phyloP scores from a whole-genome alignment of 116 monocot species.

The Trichopus zeylanicus region DNA sequence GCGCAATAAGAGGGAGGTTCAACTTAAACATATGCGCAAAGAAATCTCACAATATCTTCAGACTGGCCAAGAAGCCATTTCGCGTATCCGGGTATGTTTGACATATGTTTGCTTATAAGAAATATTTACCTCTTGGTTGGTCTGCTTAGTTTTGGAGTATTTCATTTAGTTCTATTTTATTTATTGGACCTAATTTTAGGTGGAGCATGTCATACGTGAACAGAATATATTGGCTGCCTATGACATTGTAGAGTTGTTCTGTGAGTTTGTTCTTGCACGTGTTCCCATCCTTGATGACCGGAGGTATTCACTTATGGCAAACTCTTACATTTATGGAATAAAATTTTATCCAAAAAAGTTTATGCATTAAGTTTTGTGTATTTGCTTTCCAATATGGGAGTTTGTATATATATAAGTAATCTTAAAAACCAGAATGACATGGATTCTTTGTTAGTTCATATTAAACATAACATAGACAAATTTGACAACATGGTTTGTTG shows the following conservation, averaged over 20 bases:
- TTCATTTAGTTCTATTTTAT: slow-evolving; percentile 4
- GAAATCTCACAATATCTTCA: slow-evolving; percentile 82
- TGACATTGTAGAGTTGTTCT: slow-evolving; percentile 90
- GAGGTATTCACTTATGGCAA: slow-evolving; percentile 32
- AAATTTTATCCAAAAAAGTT: no score
- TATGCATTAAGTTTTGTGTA: no score
- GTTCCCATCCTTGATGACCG: slow-evolving; percentile 84
- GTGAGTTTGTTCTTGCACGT: slow-evolving; percentile 91
- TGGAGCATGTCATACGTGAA: slow-evolving; percentile 91
- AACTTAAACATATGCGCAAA: slow-evolving; percentile 72
- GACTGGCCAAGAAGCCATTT: slow-evolving; percentile 87
- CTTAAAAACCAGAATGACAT: no score
- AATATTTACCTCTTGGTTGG: neutral
- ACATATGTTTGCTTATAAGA: neutral
- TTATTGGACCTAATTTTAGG: slow-evolving; percentile 35
- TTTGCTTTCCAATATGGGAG: no score
- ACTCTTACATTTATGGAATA: no score
- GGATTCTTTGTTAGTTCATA: no score
- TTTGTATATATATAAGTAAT: no score
- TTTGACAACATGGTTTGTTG: no score
- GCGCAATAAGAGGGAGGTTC: slow-evolving; percentile 77
- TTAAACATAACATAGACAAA: no score
- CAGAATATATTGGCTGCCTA: slow-evolving; percentile 82
- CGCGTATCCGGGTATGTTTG: slow-evolving; percentile 67
- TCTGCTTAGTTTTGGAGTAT: neutral